A percentile compares a stretch with the other conserved stretches of the same genome.
Conservation (phyloP, 2,329 filamentous ascomycete genomes). For the Colletotrichum graminicola region DNA sequence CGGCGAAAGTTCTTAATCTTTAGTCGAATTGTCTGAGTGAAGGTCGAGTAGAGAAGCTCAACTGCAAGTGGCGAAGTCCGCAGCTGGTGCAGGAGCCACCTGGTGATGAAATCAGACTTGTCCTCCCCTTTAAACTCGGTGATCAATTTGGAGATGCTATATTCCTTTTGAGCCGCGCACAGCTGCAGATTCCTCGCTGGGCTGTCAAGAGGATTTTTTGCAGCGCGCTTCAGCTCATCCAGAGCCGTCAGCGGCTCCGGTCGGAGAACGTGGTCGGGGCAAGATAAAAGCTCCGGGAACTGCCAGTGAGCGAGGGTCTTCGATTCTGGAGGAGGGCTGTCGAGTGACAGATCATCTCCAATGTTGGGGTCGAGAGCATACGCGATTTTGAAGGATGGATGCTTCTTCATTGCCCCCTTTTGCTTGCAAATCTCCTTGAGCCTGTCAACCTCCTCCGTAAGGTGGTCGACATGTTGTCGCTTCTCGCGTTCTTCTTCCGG, state of each 20-base stretch:
- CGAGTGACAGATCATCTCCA: slow-evolving; percentile 59
- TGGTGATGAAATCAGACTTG: slow-evolving; percentile 61
- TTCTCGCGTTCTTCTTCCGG: slow-evolving; percentile 52
- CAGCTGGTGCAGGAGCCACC: slow-evolving; percentile 66
- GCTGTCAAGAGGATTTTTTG: slow-evolving; percentile 52
- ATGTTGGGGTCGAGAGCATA: slow-evolving; percentile 55
- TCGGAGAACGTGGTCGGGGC: slow-evolving; percentile 60
- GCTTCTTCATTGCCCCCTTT: slow-evolving; percentile 57
- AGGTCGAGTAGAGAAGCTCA: slow-evolving; percentile 56
- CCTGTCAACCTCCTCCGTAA: slow-evolving; percentile 50
- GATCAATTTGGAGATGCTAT: slow-evolving; percentile 60
- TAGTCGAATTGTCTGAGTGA: slow-evolving; percentile 49
- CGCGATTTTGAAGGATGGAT: slow-evolving; percentile 55
- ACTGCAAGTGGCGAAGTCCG: slow-evolving; percentile 61
- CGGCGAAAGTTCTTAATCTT: slow-evolving; percentile 51
- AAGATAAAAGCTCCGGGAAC: slow-evolving; percentile 62
- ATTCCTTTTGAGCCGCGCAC: slow-evolving; percentile 60
- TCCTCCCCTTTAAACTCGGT: slow-evolving; percentile 51
- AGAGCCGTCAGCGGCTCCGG: slow-evolving; percentile 54
- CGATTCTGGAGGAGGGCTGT: slow-evolving; percentile 46
- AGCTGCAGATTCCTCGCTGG: slow-evolving; percentile 52
- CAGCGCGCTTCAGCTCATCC: slow-evolving; percentile 56
- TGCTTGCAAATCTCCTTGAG: slow-evolving; percentile 57
- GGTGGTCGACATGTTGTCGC: slow-evolving; percentile 49
- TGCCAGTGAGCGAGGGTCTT: slow-evolving; percentile 53